Evolutionary conservation across 1,284 basidiomycete species (phyloP).

Genomic region (Sparassis latifolia): DNA sequence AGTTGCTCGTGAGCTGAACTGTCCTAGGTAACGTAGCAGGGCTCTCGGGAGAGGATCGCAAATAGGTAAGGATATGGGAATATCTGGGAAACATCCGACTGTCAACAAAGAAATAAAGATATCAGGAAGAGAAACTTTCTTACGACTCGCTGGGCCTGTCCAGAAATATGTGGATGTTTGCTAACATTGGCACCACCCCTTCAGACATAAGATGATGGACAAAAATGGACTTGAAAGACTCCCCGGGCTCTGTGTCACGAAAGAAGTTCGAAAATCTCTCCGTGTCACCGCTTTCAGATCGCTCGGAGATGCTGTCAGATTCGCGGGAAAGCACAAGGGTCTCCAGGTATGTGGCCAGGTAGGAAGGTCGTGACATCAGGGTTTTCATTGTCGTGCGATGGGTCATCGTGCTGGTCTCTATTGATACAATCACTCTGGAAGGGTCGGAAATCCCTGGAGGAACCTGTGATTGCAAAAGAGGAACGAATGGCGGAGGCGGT

Average conservation of each 20-base stretch:
- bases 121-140: conserved; percentile 26
- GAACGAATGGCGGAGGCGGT: conserved; percentile 31
- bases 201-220: conserved; percentile 54
- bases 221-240: conserved; percentile 41
- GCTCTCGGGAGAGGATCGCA: conserved; percentile 46
- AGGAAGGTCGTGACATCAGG: conserved; percentile 58
- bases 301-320: conserved; percentile 42
- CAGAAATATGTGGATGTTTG: conserved; percentile 66
- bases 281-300: conserved; percentile 24
- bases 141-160: conserved; percentile 74
- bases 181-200: conserved; percentile 42
- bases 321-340: conserved; percentile 35
- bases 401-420: conserved; percentile 64
- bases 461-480: conserved; percentile 25
- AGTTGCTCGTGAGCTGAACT: conserved; percentile 42
- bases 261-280: conserved; percentile 10
- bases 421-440: conserved; percentile 55
- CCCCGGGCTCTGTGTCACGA: too few species aligned
- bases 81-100: conserved; percentile 38
- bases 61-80: conserved; percentile 59
- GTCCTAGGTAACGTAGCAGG: conserved; percentile 53
- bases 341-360: conserved; percentile 51
- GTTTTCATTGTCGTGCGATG: conserved; percentile 61
- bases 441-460: conserved; percentile 45
- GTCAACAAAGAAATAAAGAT: not conserved